Conservation (phyloP, 169 alveolate genomes). For the Cryptosporidium sp. region DNA sequence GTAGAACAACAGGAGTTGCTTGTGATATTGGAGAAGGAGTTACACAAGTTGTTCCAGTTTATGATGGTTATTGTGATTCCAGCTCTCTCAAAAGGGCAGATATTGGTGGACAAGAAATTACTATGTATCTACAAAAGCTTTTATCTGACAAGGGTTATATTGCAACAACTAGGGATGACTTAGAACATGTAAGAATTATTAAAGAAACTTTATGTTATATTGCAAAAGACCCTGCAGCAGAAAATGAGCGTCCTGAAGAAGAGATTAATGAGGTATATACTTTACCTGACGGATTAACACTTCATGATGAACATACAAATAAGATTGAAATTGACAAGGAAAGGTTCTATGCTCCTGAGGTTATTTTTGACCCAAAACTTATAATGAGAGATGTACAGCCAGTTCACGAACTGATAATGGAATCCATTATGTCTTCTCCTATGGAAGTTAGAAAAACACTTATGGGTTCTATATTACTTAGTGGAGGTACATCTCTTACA, state of each 20-base stretch:
- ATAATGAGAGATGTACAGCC: conserved; percentile 80
- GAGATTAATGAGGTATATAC: conserved; percentile 79
- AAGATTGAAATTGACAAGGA: conserved; percentile 84
- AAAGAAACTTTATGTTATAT: conserved; percentile 88
- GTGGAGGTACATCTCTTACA: conserved; percentile 80
- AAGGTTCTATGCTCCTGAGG: conserved; percentile 88
- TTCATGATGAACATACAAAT: conserved; percentile 84
- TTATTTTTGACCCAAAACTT: conserved; percentile 85
- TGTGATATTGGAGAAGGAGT: conserved; percentile 90
- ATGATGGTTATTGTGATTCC: conserved; percentile 89
- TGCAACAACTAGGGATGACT: conserved; percentile 84
- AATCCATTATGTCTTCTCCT: conserved; percentile 80
- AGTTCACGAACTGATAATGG: conserved; percentile 79
- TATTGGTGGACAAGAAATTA: conserved; percentile 88
- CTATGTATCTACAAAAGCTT: conserved; percentile 86
- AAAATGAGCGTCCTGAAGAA: conserved; percentile 80
- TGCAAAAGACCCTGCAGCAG: conserved; percentile 85
- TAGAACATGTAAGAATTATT: conserved; percentile 82
- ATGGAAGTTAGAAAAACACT: conserved; percentile 79
- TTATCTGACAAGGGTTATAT: conserved; percentile 85
- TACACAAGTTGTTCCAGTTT: conserved; percentile 89
- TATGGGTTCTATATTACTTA: conserved; percentile 77
- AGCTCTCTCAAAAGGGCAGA: conserved; percentile 85
- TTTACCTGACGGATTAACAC: conserved; percentile 88
- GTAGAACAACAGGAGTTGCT: conserved; percentile 89